Base-by-base conservation (phyloP, 2,329 filamentous ascomycete genomes). In the Polychaeton citri region DNA sequence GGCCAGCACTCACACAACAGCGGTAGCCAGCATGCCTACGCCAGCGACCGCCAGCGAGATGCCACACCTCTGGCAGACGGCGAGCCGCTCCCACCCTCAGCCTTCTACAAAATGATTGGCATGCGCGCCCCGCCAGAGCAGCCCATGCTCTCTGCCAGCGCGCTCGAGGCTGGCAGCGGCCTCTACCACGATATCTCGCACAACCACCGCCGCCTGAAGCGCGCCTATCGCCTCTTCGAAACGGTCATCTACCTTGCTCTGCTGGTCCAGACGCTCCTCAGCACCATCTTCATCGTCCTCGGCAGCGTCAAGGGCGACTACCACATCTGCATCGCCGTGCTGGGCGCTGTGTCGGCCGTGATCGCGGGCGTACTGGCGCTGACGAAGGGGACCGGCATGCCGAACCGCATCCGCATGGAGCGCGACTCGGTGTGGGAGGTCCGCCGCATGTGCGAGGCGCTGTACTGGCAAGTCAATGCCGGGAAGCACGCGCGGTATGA, bases 381-480 rank as follows among this genome's bases (percentile, higher is more conserved):
- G 12, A 52, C 53, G 42, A 53, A 51, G 31, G 57, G 55, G 1
- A 52, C 57, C 40, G 53, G 57, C 1, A 37, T 59, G 13, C 54
- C 56, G 13, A 55, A 51, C 34, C 41, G 55, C 3, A 36, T 58
- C 12, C 38, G 54, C 17, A 50, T 54, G 43, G 52, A 52, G 34
- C 34, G 47, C 21, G 54, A 58, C 37, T 48, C 47, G 9, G 36
- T 59, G 34, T 37, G 44, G 32, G 50, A 46, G 24, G 45, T 59
- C 8, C 40, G 54, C 13, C 55, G 57, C 34, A 49, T 50, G 36
- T 47, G 55, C 1, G 55, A 59, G 33, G 55, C 54, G 45, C 30
- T 58, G 41, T 58, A 58, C 34, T 54, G 52, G 46, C 55, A 60
- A 35, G 40, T 55, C 8, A 47, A 48, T 4, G 53, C 53, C 9